These are phyloP conservation scores for Lyophyllum decastes DNA, from an alignment of 768 basidiomycete species.

Conservation along the genomic window DNA sequence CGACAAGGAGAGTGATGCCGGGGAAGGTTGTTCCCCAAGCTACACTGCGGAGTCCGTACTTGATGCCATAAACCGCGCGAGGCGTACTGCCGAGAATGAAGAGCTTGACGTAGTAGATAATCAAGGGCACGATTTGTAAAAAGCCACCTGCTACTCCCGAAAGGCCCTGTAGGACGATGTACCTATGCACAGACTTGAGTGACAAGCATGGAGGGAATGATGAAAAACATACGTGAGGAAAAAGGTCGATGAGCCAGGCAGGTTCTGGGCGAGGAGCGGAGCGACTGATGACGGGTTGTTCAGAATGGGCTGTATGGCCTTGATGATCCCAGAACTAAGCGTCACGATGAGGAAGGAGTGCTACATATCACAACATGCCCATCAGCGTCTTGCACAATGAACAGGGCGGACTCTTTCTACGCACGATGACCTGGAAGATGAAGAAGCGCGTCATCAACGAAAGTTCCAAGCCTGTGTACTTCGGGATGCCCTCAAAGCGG, in stretches of 20 bases:
- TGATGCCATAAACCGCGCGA: slow-evolving; percentile 80
- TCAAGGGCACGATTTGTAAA: slow-evolving; percentile 71
- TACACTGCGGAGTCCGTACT: slow-evolving; percentile 68
- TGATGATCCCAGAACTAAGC: slow-evolving; percentile 78
- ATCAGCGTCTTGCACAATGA: neutral
- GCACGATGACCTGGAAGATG: slow-evolving; percentile 86
- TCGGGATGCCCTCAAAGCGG: slow-evolving; percentile 88
- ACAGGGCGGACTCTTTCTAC: slow-evolving; percentile 29
- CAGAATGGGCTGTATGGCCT: slow-evolving; percentile 62
- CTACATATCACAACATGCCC: slow-evolving; percentile 37
- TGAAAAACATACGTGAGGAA: slow-evolving; percentile 68
- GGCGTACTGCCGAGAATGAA: slow-evolving; percentile 88
- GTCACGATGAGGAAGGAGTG: slow-evolving; percentile 94
- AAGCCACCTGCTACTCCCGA: slow-evolving; percentile 80
- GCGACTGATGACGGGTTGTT: slow-evolving; percentile 73
- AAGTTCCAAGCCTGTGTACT: slow-evolving; percentile 79
- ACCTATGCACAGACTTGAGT: slow-evolving; percentile 39
- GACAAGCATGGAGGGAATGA: neutral
- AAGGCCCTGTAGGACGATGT: slow-evolving; percentile 80
- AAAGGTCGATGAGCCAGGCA: slow-evolving; percentile 86
- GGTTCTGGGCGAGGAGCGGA: slow-evolving; percentile 67
- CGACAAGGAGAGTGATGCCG: slow-evolving; percentile 71
- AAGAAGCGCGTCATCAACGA: slow-evolving; percentile 93
- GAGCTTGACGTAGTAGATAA: slow-evolving; percentile 90
- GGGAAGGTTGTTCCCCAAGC: slow-evolving; percentile 81